These are phyloP conservation scores for Penicillium egyptiacum DNA, from an alignment of 495 filamentous ascomycete species.

Conservation along the genomic window DNA sequence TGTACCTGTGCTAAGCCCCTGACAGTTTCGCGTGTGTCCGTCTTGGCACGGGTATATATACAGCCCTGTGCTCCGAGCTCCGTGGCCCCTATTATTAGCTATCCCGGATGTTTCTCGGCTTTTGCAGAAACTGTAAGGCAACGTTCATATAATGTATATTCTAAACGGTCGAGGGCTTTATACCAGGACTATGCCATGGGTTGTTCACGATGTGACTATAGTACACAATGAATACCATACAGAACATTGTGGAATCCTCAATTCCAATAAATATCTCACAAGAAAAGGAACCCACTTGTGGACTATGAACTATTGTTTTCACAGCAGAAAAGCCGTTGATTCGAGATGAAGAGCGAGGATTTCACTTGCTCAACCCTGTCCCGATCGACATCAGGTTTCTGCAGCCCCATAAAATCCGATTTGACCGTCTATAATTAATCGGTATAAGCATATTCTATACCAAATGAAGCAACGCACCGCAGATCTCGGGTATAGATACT, in stretches of 20 bases:
- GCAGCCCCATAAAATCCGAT: conserved; percentile 1
- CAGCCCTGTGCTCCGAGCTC: not conserved
- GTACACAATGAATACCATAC: not conserved
- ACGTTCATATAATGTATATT: not conserved
- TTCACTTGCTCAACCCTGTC: not conserved
- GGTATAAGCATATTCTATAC: not conserved
- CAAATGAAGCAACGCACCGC: not conserved
- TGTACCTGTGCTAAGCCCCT: not conserved
- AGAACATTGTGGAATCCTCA: too few relatives aligned
- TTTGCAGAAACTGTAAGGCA: not conserved
- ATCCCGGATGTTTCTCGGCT: not conserved
- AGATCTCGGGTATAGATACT: not conserved
- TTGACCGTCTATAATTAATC: conserved; percentile 1
- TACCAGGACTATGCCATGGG: too few relatives aligned
- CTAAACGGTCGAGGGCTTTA: not conserved
- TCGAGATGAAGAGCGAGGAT: conserved; percentile 25
- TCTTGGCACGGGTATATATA: not conserved
- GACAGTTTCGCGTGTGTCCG: not conserved
- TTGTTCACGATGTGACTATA: not conserved
- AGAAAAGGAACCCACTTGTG: not conserved
- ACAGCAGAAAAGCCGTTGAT: not conserved
- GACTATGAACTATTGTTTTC: too few relatives aligned
- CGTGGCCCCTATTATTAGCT: not conserved
- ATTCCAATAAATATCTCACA: too few relatives aligned
- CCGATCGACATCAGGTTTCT: not conserved